Percentiles rank a stretch among this genome's conserved stretches.
Evolutionary conservation across 2,329 filamentous ascomycete genomes (phyloP).

Genomic region (Keithomyces neogunnii): DNA sequence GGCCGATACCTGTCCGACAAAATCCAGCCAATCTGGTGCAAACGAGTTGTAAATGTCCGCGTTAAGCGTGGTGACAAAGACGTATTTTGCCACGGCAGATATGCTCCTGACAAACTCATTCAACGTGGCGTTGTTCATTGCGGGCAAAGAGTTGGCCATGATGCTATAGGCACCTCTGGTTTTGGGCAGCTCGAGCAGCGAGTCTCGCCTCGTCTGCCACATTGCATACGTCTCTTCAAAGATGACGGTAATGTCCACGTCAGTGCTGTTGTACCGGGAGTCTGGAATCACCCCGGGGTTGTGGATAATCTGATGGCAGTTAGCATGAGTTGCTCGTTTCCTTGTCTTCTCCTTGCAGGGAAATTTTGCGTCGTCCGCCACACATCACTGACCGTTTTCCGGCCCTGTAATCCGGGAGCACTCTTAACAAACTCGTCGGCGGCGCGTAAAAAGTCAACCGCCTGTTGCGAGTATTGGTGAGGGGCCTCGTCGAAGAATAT

Average conservation of each 20-base stretch:
- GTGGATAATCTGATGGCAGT: not conserved
- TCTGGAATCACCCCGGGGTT: not conserved
- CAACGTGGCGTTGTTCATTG: not conserved
- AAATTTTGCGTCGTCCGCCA: too few species aligned
- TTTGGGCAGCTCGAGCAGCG: not conserved
- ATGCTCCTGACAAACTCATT: not conserved
- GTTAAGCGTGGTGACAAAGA: not conserved
- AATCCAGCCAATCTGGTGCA: not conserved
- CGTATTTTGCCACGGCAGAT: not conserved
- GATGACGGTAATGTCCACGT: not conserved
- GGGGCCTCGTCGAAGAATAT: not conserved
- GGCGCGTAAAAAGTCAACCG: not conserved
- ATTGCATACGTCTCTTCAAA: not conserved
- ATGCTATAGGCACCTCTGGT: not conserved
- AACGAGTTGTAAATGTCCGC: not conserved
- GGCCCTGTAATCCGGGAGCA: not conserved
- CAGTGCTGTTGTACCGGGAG: not conserved
- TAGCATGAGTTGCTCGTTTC: not conserved
- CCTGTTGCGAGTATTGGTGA: not conserved
- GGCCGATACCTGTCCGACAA: not conserved
- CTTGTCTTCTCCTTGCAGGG: not conserved
- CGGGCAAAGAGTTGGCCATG: not conserved
- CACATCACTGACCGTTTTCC: not conserved
- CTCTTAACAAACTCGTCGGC: not conserved
- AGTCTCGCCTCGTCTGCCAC: not conserved